Base-by-base conservation (phyloP, 2,329 filamentous ascomycete species). In the Sporothrix sp. region DNA sequence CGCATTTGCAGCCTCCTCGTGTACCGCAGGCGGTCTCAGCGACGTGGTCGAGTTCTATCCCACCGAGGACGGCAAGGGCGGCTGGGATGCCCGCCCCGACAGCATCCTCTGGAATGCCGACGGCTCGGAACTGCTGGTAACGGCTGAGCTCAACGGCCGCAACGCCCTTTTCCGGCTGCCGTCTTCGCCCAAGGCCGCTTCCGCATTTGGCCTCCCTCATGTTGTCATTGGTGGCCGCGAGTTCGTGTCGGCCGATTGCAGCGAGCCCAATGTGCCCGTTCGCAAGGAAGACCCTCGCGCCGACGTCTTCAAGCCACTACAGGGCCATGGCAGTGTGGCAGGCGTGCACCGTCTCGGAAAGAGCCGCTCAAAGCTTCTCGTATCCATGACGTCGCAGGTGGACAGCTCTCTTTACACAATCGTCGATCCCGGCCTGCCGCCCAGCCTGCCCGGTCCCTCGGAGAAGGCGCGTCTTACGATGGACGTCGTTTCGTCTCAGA, bases 381-480 rank as follows among this genome's bases (percentile, higher is more conserved):
- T 89, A 32, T 82, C 78, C 37, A 77, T 77, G n/a, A 81, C 69
- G 52, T 87, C 82, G 10, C 69, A 87, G 0, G 70, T 86, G 20
- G 86, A 91, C 58, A 90, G 80, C 66, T 87, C 82, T 9, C 70
- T 76, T 56, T 91, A 85, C 65, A 74, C 71, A 16, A 70, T 86
- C 14, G 61, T 85, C 10, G 72, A 81, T 48, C 69, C 73, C 0
- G 53, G 35, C 7, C 8, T 45, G 43, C 6, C 35, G 30, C 43
- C 30, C 25, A 32, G 27, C 9, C 20, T 25, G n/a, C n/a, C 32
- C 14, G 14, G 40, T 14, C 43, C 43, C 9, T 50, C 48, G 3
- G 16, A 39, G 9, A 16, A 35, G 8, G 18, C 10, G n/a, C 58
- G 30, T 11, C 21, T 63, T 48, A 59, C 64, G 3, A 51, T 65